Evolutionary conservation across 2,329 filamentous ascomycete genomes (phyloP), one percentile per base, ranked within the genome.

Genomic region (Cytospora paraplurivora): DNA sequence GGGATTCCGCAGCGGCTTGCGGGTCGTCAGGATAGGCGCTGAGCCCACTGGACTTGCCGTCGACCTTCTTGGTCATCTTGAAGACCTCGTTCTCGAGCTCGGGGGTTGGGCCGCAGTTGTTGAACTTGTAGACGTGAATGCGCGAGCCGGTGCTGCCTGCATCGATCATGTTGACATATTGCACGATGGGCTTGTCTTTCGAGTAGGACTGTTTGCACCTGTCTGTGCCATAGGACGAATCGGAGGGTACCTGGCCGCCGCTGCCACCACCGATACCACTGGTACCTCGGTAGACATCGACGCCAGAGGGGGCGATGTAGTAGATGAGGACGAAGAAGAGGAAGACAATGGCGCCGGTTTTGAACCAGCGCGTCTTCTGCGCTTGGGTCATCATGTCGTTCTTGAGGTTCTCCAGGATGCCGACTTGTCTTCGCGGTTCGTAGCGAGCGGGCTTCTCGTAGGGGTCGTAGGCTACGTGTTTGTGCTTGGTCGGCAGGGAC

Each of bases 161-260:
- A 77, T 99, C 95, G 73, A 99, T 92, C 95, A 99, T 99, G 72
- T 98, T 85, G 66, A 95, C 96, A 80, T 98, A 99, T 75, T 99
- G 95, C 67, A 97, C 89, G 69, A 99, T 86, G 56, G 95, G 94
- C 80, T 97, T 98, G 68, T 92, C 89, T 72, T 90, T 88, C 71
- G 92, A 92, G 79, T 85, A 88, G 50, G 95, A 92, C 74, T 88
- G 91, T 65, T 88, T 87, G 83, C 95, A 99, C 78, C 86, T 90
- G 51, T 85, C 82, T 68, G 90, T 88, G 69, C 85, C 85, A 71
- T 88, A 84, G 10, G 87, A 85, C 33, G 83, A 80, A 71, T 91
- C 86, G 58, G 81, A 76, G 38, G 85, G 81, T 1, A 74, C 73
- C 72, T 88, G 85, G 67, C 85, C 85, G 66, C 78, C 73, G 54